Conservation (phyloP, 2,329 filamentous ascomycete species). For the Waltergamsia citrina region DNA sequence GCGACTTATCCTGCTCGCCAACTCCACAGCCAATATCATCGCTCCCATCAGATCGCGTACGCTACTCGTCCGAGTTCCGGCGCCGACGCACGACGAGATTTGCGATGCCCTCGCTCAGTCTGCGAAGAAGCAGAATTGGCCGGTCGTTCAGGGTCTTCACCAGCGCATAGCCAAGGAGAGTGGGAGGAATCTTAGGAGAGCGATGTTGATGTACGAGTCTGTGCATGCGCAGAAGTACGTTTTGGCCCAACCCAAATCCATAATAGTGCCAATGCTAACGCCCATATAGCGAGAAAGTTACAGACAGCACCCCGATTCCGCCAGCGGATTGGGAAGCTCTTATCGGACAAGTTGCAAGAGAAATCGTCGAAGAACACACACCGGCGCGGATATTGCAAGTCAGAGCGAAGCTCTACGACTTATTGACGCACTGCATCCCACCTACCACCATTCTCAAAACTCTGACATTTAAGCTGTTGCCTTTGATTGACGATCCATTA, state of each 20-base stretch:
- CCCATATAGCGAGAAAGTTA: conserved; percentile 68
- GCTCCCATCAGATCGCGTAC: conserved; percentile 93
- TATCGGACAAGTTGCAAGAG: conserved; percentile 79
- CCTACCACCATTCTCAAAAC: conserved; percentile 91
- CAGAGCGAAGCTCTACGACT: conserved; percentile 89
- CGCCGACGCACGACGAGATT: conserved; percentile 80
- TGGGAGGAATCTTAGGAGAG: conserved; percentile 79
- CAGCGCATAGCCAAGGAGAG: conserved; percentile 82
- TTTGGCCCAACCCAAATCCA: too few relatives aligned
- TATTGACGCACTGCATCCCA: conserved; percentile 95
- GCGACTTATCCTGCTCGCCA: conserved; percentile 82
- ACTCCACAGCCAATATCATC: conserved; percentile 97
- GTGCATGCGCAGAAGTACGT: conserved; percentile 95
- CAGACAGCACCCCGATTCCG: conserved; percentile 79
- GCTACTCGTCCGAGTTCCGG: conserved; percentile 82
- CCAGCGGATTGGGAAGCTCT: conserved; percentile 96
- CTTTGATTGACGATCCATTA: conserved; percentile 76
- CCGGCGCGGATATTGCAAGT: conserved; percentile 81
- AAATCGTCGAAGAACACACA: conserved; percentile 90
- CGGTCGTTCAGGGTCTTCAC: conserved; percentile 66
- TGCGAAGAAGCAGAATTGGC: conserved; percentile 76
- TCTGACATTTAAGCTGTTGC: conserved; percentile 85
- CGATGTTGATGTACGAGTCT: conserved; percentile 92
- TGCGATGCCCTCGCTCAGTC: conserved; percentile 61
- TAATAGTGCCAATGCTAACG: too few relatives aligned